Base-by-base conservation (phyloP, 495 filamentous ascomycete species). In the Lasiosphaeria hispida region DNA sequence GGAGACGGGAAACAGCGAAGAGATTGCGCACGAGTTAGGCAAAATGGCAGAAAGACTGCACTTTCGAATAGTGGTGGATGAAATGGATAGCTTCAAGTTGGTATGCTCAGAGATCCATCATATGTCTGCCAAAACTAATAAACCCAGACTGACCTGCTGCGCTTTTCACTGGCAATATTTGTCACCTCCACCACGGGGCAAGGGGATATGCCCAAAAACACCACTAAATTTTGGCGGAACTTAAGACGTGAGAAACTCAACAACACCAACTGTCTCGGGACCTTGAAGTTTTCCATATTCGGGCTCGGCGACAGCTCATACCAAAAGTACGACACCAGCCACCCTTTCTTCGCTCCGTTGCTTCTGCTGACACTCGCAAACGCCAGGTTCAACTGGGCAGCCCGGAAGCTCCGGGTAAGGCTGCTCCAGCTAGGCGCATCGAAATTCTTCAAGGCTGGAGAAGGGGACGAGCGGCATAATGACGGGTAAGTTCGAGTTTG, bases 291-390 rank as follows among this genome's bases (percentile, higher is more conserved):
- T 71, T 83, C 89, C 14, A 87, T 85, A 0, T 97, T 99, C 78
- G 95, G 94, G 6, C 79, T 97, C 13, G 94, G 94, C 1, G 92
- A 99, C 72, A 96, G 87, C 63, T 94, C 91, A 2, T 99, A 99
- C 80, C 82, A 86, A 4, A 91, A 93, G 88, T 93, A 79, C 41
- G 65, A 44, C 17, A 15, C 4, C 10, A 30, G 10, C 14, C 9
- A 23, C 44, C 3, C 11, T 38, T 19, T 40, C 9, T 3, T 23
- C 33, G 10, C 4, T 4, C 10, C 14, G 10, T 11, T 10, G 13
- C 15, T 42, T 11, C 1, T 38, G 19, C 57, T 56, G 36, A 61
- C 47, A 17, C 34, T 37, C 11, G 30, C 23, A 33, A 23, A 14
- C 23, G 3, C 4, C 44, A 95, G 91, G 67, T 97, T 92, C 75